Base-by-base conservation (phyloP, 2,329 filamentous ascomycete species). In the Fusarium anguioides region DNA sequence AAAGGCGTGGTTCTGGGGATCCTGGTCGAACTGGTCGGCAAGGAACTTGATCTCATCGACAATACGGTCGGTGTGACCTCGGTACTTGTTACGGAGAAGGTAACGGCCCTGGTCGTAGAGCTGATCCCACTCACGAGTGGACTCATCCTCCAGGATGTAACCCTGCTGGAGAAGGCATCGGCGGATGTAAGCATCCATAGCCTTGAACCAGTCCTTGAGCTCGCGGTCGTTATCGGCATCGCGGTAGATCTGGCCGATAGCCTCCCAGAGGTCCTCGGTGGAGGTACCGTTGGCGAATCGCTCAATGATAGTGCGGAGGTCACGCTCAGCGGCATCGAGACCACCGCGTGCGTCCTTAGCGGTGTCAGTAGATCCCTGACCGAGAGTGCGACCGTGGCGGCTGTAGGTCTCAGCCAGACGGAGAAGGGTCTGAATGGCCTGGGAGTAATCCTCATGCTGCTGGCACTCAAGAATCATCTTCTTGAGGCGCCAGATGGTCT, bases 391-490 rank as follows among this genome's bases (percentile, higher is more conserved):
- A 53, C 89, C 87, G 74, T 97, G 94, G 45, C 88, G 86, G 61
- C 88, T 89, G 74, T 99, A 99, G 70, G 90, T 87, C 81, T 97
- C 94, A 8, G 93, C 94, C 46, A 99, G 84, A 39, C 87, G 84
- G 27, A 99, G 86, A 8, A 99, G 83, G 5, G 95, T 96, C 73
- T 94, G 88, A 66, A 99, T 90, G n/a, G 96, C 96, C 78, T 91
- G 87, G 71, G 94, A 89, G 79, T 98, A 99, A 74, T 99, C 95
- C 59, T 92, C 88, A 75, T 98, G 96, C 56, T 95, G 92, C 81
- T 99, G 96, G 73, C 97, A 94, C 80, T 99, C 96, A 42, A 97
- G 89, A 36, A 99, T 83, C 91, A 98, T 97, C 88, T 98, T 98
- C 89, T 88, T 99, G 70, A 99, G 81, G 35, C 96, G 92, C 87